These are phyloP conservation scores for Taiozyma sp. DNA, from an alignment of 1,139 yeast genomes.

Conservation along the genomic window DNA sequence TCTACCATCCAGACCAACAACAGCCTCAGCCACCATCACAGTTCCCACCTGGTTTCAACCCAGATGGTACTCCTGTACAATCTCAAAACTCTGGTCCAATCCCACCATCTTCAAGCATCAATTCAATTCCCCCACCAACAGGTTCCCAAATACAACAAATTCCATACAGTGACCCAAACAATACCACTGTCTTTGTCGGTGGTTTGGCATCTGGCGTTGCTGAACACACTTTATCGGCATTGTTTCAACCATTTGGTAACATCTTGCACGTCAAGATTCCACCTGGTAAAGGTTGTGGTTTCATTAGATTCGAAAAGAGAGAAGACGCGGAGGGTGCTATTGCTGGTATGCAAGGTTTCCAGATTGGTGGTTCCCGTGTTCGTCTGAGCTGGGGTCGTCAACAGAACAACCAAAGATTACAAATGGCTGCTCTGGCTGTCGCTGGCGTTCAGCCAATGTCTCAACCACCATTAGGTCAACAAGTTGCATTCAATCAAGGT, in stretches of 20 bases:
- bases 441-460: conserved; percentile 4
- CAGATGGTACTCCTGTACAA: conserved; percentile 1
- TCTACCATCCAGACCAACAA: conserved; percentile 12
- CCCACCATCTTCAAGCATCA: neutral
- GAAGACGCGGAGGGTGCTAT: conserved; percentile 72
- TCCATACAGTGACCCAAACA: conserved; percentile 49
- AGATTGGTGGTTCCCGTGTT: conserved; percentile 62
- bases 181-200: conserved; percentile 72
- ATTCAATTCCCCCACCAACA: conserved; percentile 1
- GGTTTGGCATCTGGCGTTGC: conserved; percentile 56
- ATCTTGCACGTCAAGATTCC: conserved; percentile 66
- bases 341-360: conserved; percentile 67
- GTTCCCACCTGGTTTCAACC: conserved; percentile 1
- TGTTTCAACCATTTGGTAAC: conserved; percentile 61
- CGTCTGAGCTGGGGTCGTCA: conserved; percentile 70
- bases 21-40: conserved; percentile 3
- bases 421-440: conserved; percentile 16
- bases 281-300: conserved; percentile 67
- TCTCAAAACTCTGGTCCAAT: neutral
- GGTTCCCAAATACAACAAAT: conserved; percentile 24
- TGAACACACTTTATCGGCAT: conserved; percentile 52
- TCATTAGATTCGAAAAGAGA: conserved; percentile 57
- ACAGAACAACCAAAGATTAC: conserved; percentile 22
- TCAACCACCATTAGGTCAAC: conserved; percentile 1
- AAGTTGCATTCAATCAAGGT: neutral